Percentiles rank a stretch among this genome's conserved stretches.
Conservation (phyloP, 139 green algal genomes). For the Spirogloea muscicola region DNA sequence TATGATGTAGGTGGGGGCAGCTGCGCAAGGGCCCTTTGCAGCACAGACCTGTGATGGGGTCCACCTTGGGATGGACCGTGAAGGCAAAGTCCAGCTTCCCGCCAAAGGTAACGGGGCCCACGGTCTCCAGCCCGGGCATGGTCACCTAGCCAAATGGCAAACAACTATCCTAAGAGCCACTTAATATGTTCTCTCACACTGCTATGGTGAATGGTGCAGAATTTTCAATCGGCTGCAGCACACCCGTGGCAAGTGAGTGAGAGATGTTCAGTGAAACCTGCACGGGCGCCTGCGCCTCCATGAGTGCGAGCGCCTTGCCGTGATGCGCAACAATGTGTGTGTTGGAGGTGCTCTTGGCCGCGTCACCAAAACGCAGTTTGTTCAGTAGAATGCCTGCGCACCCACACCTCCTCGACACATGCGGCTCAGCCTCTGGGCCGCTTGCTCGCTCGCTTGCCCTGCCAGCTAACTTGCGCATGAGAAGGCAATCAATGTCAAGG, state of each 20-base stretch:
- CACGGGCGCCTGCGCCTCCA: slow-evolving; percentile 71
- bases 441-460: neutral
- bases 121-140: slow-evolving; percentile 8
- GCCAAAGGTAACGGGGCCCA: slow-evolving; percentile 26
- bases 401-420: neutral
- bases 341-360: slow-evolving; percentile 56
- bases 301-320: slow-evolving; percentile 64
- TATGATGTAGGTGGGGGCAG: neutral
- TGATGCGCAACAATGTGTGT: slow-evolving; percentile 67
- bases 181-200: neutral
- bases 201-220: neutral
- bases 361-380: neutral
- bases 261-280: slow-evolving; percentile 11
- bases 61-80: slow-evolving; percentile 80
- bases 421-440: neutral
- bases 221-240: neutral
- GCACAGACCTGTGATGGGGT: slow-evolving; percentile 14
- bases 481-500: neutral
- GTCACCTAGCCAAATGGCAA: neutral
- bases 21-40: neutral
- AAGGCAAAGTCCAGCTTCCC: slow-evolving; percentile 51
- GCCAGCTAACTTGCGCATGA: neutral
- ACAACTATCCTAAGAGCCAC: neutral
- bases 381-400: neutral
- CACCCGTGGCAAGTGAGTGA: neutral